Conservation (phyloP, 2,329 filamentous ascomycete genomes). For the Trichoderma gracile region DNA sequence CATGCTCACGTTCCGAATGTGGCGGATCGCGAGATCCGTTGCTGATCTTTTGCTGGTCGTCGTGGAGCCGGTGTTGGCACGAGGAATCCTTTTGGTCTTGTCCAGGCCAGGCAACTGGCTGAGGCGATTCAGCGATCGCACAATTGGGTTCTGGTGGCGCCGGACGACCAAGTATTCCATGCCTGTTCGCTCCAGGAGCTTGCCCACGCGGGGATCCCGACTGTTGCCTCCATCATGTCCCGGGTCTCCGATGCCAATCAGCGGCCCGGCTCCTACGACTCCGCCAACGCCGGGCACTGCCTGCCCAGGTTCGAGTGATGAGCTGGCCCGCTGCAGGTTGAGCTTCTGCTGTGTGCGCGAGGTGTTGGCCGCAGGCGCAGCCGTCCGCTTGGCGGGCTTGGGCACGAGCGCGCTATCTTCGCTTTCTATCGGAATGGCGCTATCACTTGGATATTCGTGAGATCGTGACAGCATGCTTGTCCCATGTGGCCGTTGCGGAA, state of each 20-base stretch:
- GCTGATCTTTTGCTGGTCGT: slow-evolving; percentile 41
- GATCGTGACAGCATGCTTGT: slow-evolving; percentile 40
- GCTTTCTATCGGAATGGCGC: slow-evolving; percentile 35
- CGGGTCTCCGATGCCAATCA: slow-evolving; percentile 55
- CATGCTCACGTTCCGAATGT: slow-evolving; percentile 45
- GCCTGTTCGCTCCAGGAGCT: slow-evolving; percentile 67
- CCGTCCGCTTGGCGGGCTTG: slow-evolving; percentile 44
- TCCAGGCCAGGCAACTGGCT: slow-evolving; percentile 52
- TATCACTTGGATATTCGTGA: slow-evolving; percentile 30
- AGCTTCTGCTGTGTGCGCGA: slow-evolving; percentile 75
- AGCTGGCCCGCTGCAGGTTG: slow-evolving; percentile 71
- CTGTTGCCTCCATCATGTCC: slow-evolving; percentile 54
- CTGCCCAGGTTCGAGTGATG: slow-evolving; percentile 66
- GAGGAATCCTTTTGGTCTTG: slow-evolving; percentile 52
- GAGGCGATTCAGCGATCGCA: slow-evolving; percentile 56
- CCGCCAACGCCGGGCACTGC: slow-evolving; percentile 39
- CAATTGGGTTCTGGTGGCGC: slow-evolving; percentile 69
- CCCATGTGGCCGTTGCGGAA: slow-evolving; percentile 46
- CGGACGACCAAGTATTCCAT: slow-evolving; percentile 75
- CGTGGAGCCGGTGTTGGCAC: slow-evolving; percentile 41
- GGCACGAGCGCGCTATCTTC: slow-evolving; percentile 51
- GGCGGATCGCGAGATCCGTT: slow-evolving; percentile 36
- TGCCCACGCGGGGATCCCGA: slow-evolving; percentile 63
- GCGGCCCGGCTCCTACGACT: slow-evolving; percentile 46
- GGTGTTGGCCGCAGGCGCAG: slow-evolving; percentile 51